Percentiles rank a stretch among this genome's conserved stretches.
Conservation (phyloP, 2,329 filamentous ascomycete species). For the Talaromyces funiculosus region DNA sequence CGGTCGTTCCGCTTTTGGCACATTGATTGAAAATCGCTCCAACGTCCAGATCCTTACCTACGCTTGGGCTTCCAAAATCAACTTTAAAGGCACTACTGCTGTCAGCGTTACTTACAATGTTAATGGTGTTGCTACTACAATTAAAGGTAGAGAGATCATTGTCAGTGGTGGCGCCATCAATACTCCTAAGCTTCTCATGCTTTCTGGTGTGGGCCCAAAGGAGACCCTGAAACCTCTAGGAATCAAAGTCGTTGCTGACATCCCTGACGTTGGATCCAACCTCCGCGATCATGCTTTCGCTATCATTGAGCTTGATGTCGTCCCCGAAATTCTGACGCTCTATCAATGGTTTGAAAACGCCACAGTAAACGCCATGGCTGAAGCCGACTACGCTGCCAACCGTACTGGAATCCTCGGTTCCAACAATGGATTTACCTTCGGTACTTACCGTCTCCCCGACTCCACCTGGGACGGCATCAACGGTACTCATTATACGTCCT, state of each 20-base stretch:
- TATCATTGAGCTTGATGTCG: conserved; percentile 30
- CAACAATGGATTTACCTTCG: not conserved
- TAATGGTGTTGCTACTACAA: not conserved
- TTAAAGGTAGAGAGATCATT: conserved; percentile 36
- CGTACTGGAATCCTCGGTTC: not conserved
- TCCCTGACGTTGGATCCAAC: conserved; percentile 28
- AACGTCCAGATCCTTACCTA: not conserved
- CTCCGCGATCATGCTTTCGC: conserved; percentile 40
- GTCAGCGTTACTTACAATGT: not conserved
- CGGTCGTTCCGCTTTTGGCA: not conserved
- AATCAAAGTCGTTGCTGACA: conserved; percentile 19
- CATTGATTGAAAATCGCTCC: not conserved
- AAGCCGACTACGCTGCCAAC: conserved; percentile 12
- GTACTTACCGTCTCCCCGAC: not conserved
- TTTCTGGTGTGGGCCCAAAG: conserved; percentile 28
- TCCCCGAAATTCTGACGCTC: conserved; percentile 29
- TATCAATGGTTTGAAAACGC: conserved; percentile 26
- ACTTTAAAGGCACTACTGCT: not conserved
- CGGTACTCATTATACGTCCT: conserved; percentile 19
- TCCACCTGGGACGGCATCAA: not conserved
- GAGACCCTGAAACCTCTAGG: conserved; percentile 22
- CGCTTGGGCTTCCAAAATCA: not conserved
- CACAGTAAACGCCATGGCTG: conserved; percentile 2
- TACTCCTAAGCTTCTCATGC: conserved; percentile 34
- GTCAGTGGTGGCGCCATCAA: conserved; percentile 41